Base-by-base conservation (phyloP, 1,284 basidiomycete genomes). In the Hortiboletus rubellus region DNA sequence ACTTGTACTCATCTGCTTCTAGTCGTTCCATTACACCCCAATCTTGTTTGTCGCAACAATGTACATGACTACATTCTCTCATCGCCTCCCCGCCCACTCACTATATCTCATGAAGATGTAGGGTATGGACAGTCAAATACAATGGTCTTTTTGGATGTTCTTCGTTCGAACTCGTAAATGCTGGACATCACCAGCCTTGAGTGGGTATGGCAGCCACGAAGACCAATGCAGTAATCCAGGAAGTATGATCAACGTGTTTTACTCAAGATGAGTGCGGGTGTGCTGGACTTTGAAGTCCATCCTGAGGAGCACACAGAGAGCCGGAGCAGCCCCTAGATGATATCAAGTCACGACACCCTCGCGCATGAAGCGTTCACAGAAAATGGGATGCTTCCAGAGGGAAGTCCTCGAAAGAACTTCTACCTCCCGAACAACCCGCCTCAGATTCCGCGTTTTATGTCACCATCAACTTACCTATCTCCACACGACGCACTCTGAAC, bases 81-180 rank as follows among this genome's bases (percentile, higher is more conserved):
- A 62, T 54, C 30, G 36, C 22, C 38, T 41, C 38, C 41, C 27
- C 30, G 50, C 46, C 54, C 48, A 55, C 41, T 55, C 43, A 38
- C 61, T 56, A 58, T 58, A 48, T 55, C 22, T 22, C 58, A 59
- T 49, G 58, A 57, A 47, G 54, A 46, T 59, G 41, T 55, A 58
- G 54, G 38, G 50, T 70, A 65, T 50, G 61, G 66, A 68, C 63
- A 60, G 10, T 41, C 58, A 46, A 55, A 52, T 55, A 46, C 60
- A 54, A 55, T 43, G 37, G 47, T 18, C 15, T 47, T 54, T 44
- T 51, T 53, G 50, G 42, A 57, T 50, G 38, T 46, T 43, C 50
- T 55, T 9, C 3, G 30, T 34, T 45, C 43, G 46, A 45, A 45
- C 49, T 40, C 24, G 27, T 24, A 50, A 46, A 18, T 50, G 15